Evolutionary conservation across 2,329 filamentous ascomycete genomes (phyloP).

Genomic region (Lecanicillium sp.): DNA sequence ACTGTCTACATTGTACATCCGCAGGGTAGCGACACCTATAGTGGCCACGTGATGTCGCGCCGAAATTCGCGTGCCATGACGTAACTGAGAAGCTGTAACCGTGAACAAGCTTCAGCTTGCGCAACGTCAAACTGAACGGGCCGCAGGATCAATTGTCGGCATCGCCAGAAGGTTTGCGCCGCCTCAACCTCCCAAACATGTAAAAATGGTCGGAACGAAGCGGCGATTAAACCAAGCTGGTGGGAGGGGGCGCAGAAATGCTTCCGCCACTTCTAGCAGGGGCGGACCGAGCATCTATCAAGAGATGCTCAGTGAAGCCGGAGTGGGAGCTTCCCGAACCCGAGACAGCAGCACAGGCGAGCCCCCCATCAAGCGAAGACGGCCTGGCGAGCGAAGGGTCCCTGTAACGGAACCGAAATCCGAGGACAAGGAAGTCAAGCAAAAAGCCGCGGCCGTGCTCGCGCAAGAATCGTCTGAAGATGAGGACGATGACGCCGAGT

Average conservation of each 20-base stretch:
- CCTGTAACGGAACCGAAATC: too few species aligned
- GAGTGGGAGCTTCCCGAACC: slow-evolving; percentile 26
- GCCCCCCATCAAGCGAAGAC: slow-evolving; percentile 35
- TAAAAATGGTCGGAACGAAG: slow-evolving; percentile 28
- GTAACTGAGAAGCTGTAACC: slow-evolving; percentile 18
- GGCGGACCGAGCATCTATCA: slow-evolving; percentile 37
- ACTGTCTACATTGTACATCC: not conserved
- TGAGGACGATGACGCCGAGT: slow-evolving; percentile 38
- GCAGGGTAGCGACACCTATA: not conserved
- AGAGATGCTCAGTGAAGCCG: slow-evolving; percentile 45
- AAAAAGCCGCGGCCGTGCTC: not conserved
- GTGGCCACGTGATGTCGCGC: slow-evolving; percentile 19
- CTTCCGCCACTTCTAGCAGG: slow-evolving; percentile 11
- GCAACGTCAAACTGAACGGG: too few species aligned
- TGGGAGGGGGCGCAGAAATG: slow-evolving; percentile 13
- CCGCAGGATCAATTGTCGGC: slow-evolving; percentile 9
- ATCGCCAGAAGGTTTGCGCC: too few species aligned
- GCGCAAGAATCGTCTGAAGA: slow-evolving; percentile 19
- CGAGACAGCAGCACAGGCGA: slow-evolving; percentile 25
- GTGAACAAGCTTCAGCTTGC: slow-evolving; percentile 12
- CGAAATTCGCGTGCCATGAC: slow-evolving; percentile 19
- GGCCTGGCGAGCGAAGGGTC: slow-evolving; percentile 18
- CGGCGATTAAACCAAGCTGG: slow-evolving; percentile 19
- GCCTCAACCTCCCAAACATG: slow-evolving; percentile 6
- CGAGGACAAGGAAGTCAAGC: not conserved